These are phyloP conservation scores for Phlebiopsis gigantea DNA, from an alignment of 768 basidiomycete genomes.

Conservation along the genomic window DNA sequence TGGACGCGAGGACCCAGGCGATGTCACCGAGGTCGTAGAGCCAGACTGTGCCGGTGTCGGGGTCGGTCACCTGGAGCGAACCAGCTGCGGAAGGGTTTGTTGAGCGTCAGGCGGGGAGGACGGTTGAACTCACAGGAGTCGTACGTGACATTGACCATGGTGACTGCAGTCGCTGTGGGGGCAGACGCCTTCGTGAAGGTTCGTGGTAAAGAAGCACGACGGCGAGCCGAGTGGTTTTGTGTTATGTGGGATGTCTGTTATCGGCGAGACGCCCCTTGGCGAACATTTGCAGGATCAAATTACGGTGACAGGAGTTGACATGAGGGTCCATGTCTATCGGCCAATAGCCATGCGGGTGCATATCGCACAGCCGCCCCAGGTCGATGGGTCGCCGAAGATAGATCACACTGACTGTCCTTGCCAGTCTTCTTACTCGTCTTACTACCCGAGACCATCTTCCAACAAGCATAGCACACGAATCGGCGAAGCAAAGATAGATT, in stretches of 20 bases:
- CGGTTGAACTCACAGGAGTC: slow-evolving; percentile 29
- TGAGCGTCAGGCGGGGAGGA: slow-evolving; percentile 4
- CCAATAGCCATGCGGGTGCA: neutral
- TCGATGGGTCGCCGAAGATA: neutral
- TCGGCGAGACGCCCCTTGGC: slow-evolving; percentile 8
- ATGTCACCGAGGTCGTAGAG: slow-evolving; percentile 62
- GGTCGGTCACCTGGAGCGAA: slow-evolving; percentile 29
- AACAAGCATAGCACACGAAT: too few species aligned
- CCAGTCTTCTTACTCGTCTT: neutral
- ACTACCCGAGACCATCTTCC: neutral
- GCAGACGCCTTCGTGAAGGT: slow-evolving; percentile 6
- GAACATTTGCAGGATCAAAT: neutral
- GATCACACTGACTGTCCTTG: neutral
- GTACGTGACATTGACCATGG: slow-evolving; percentile 37
- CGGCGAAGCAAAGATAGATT: too few species aligned
- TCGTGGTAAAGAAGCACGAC: slow-evolving; percentile 10
- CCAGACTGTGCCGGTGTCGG: slow-evolving; percentile 10
- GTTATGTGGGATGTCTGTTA: slow-evolving; percentile 4
- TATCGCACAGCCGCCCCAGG: neutral
- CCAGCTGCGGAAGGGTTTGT: slow-evolving; percentile 27
- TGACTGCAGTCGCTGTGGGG: neutral
- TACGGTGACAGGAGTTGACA: slow-evolving; percentile 6
- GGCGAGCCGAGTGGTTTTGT: neutral
- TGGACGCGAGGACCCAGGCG: slow-evolving; percentile 65
- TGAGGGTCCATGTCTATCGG: too few species aligned